Percentiles rank a stretch among this genome's conserved stretches.
These are phyloP conservation scores for Rhizopus microsporus DNA, from an alignment of 371 early-diverging fungal genomes.

Conservation along the genomic window DNA sequence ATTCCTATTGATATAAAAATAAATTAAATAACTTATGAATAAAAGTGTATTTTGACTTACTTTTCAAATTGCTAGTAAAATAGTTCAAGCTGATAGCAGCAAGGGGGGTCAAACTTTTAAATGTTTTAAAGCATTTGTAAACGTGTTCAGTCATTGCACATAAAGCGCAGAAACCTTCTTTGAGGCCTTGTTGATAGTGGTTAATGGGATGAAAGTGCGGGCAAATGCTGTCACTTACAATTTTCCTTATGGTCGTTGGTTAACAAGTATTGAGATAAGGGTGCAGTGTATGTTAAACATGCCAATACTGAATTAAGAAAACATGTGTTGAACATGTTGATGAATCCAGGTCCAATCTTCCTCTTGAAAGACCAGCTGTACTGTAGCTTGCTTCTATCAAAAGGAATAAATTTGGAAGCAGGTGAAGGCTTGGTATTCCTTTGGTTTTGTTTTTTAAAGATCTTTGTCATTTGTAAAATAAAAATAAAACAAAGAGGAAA, in stretches of 20 bases:
- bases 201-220: not conserved
- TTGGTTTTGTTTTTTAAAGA: too few species aligned
- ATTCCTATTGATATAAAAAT: slow-evolving; percentile 39
- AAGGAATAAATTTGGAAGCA: not conserved
- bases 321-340: slow-evolving; percentile 95
- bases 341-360: slow-evolving; percentile 76
- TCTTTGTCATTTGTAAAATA: too few species aligned
- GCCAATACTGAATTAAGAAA: slow-evolving; percentile 94
- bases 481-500: too few species aligned
- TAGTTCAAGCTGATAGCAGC: slow-evolving; percentile 66
- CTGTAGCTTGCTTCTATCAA: slow-evolving; percentile 26
- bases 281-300: slow-evolving; percentile 88
- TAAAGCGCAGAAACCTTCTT: slow-evolving; percentile 59
- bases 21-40: slow-evolving; percentile 1
- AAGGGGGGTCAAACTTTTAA: slow-evolving; percentile 38
- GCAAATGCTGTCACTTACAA: slow-evolving; percentile 35
- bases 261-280: slow-evolving; percentile 77
- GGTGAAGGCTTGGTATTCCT: too few species aligned
- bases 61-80: slow-evolving; percentile 68
- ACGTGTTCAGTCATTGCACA: slow-evolving; percentile 64
- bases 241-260: slow-evolving; percentile 51
- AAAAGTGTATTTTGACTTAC: slow-evolving; percentile 31
- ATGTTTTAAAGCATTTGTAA: slow-evolving; percentile 40
- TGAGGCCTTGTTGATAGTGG: slow-evolving; percentile 37
- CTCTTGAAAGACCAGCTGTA: slow-evolving; percentile 57